Conservation (phyloP, 2,329 filamentous ascomycete genomes). For the Colletotrichum caudatum region DNA sequence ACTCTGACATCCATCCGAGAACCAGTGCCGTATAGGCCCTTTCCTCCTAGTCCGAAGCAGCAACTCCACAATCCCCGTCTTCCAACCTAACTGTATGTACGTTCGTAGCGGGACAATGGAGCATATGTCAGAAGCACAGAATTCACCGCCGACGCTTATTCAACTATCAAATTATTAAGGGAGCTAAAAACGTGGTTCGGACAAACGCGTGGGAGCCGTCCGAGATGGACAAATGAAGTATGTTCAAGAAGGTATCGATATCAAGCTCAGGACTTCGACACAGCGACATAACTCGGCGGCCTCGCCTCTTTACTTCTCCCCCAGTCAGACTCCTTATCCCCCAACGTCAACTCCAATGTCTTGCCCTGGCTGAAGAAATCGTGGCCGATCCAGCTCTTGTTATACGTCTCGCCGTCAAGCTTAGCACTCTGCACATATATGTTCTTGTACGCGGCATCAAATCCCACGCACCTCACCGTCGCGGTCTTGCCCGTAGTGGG, state of each 20-base stretch:
- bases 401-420: constrained; percentile 66
- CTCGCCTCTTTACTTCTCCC: constrained; percentile 62
- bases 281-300: constrained; percentile 58
- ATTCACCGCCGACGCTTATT: not conserved
- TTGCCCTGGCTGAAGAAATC: constrained; percentile 70
- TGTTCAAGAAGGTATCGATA: not conserved
- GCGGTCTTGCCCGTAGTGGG: constrained; percentile 66
- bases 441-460: constrained; percentile 65
- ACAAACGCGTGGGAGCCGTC: not conserved
- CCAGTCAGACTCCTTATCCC: constrained; percentile 64
- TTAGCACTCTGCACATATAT: constrained; percentile 70
- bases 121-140: not conserved
- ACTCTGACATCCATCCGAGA: not conserved
- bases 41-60: not conserved
- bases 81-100: not conserved
- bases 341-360: constrained; percentile 66
- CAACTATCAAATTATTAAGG: too few relatives aligned
- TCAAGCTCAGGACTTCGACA: constrained; percentile 8
- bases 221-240: not conserved
- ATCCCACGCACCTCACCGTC: constrained; percentile 67
- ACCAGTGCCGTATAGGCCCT: not conserved
- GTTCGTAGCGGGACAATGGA: not conserved
- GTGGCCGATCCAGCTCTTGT: constrained; percentile 71
- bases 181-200: not conserved
- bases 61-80: not conserved